These are phyloP conservation scores for Cercospora sp. DNA, from an alignment of 2,329 filamentous ascomycete genomes.

Conservation along the genomic window DNA sequence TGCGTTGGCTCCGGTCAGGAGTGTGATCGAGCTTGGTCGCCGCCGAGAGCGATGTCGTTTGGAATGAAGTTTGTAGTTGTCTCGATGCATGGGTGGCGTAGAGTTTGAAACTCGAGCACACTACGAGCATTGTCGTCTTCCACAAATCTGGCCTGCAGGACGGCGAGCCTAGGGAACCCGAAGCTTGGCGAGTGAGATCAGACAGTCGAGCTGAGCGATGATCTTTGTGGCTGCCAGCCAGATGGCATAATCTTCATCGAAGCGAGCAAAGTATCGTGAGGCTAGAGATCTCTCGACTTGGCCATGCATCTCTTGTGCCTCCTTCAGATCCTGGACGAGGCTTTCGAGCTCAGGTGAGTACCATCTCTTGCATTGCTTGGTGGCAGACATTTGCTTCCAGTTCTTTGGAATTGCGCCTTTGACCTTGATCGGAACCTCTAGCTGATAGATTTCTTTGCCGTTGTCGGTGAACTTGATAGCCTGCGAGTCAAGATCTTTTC, in stretches of 20 bases:
- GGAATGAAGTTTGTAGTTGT: constrained; percentile 92
- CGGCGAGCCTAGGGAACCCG: constrained; percentile 77
- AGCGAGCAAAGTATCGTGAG: constrained; percentile 78
- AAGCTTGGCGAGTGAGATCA: constrained; percentile 93
- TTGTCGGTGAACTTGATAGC: constrained; percentile 65
- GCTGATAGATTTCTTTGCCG: constrained; percentile 95
- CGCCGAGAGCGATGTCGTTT: constrained; percentile 87
- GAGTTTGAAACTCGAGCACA: constrained; percentile 85
- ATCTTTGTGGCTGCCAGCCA: constrained; percentile 92
- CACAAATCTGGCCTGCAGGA: constrained; percentile 87
- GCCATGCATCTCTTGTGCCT: constrained; percentile 89
- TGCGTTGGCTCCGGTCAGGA: constrained; percentile 94
- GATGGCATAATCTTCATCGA: constrained; percentile 79
- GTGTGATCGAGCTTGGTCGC: constrained; percentile 78
- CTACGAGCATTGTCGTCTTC: constrained; percentile 71
- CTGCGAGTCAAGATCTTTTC: constrained; percentile 71
- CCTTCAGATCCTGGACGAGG: constrained; percentile 83
- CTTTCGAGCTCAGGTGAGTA: constrained; percentile 83
- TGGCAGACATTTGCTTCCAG: constrained; percentile 97
- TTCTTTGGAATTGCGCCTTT: constrained; percentile 73
- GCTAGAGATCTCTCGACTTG: constrained; percentile 89
- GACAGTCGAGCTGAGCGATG: constrained; percentile 87
- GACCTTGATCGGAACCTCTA: constrained; percentile 82
- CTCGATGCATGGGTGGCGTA: constrained; percentile 93
- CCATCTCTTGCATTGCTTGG: constrained; percentile 85